Percentiles rank a stretch among this genome's conserved stretches.
Conservation (phyloP, 2,329 filamentous ascomycete species). For the Cladosporium sp. region DNA sequence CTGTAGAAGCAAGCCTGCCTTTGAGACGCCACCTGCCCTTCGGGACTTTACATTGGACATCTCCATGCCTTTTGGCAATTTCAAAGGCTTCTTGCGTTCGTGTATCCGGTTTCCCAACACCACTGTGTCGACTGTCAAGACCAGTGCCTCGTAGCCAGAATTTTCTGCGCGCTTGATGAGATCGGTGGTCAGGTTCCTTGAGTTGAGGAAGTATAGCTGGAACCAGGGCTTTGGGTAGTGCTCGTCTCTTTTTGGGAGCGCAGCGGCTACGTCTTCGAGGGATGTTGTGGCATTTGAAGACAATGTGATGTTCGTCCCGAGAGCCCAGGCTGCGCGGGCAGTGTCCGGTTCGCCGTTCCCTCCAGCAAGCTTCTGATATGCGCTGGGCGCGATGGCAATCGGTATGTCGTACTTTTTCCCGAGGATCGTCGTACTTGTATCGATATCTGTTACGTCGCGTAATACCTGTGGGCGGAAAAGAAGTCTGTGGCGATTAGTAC, state of each 20-base stretch:
- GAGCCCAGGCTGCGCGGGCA: slow-evolving; percentile 27
- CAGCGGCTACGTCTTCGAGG: slow-evolving; percentile 55
- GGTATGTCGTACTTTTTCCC: slow-evolving; percentile 28
- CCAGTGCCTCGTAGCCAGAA: slow-evolving; percentile 17
- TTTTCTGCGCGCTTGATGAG: slow-evolving; percentile 54
- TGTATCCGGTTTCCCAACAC: slow-evolving; percentile 36
- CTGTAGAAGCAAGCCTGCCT: slow-evolving; percentile 25
- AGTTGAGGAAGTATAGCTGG: slow-evolving; percentile 57
- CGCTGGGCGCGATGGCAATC: slow-evolving; percentile 36
- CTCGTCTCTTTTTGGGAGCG: slow-evolving; percentile 39
- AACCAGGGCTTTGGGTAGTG: slow-evolving; percentile 54
- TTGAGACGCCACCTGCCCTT: slow-evolving; percentile 16
- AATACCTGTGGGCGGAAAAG: slow-evolving; percentile 29
- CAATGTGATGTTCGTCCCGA: slow-evolving; percentile 33
- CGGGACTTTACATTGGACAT: slow-evolving; percentile 28
- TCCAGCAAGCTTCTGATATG: slow-evolving; percentile 34
- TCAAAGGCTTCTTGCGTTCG: slow-evolving; percentile 31
- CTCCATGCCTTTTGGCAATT: slow-evolving; percentile 23
- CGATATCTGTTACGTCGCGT: slow-evolving; percentile 26
- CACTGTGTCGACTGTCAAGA: slow-evolving; percentile 17
- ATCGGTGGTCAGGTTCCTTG: slow-evolving; percentile 51
- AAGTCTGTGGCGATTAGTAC: slow-evolving; percentile 11
- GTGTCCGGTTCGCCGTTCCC: slow-evolving; percentile 34
- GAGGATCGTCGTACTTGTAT: slow-evolving; percentile 29
- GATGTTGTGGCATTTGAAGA: slow-evolving; percentile 44